Conservation (phyloP, 2,329 filamentous ascomycete genomes). For the Tolypocladium amazonense region DNA sequence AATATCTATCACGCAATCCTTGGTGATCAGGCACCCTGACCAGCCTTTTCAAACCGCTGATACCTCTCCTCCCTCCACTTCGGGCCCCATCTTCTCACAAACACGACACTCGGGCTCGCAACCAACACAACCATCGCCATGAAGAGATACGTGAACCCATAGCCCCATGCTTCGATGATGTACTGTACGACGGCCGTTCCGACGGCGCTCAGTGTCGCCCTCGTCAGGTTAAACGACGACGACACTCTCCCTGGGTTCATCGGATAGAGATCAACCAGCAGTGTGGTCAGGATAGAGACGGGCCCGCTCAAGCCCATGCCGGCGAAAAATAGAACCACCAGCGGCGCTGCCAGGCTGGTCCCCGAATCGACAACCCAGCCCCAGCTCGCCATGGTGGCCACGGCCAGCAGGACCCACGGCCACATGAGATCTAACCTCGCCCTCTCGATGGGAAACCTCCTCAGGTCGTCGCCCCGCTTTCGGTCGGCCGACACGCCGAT, state of each 20-base stretch:
- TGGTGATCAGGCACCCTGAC: not conserved
- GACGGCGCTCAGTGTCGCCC: slow-evolving; percentile 27
- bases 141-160: slow-evolving; percentile 26
- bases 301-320: slow-evolving; percentile 26
- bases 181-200: slow-evolving; percentile 28
- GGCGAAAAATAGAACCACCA: slow-evolving; percentile 27
- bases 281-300: slow-evolving; percentile 27
- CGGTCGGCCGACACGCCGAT: slow-evolving; percentile 36
- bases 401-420: slow-evolving; percentile 30
- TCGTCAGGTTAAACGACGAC: slow-evolving; percentile 29
- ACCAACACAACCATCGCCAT: slow-evolving; percentile 17
- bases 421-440: slow-evolving; percentile 24
- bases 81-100: slow-evolving; percentile 20
- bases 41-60: slow-evolving; percentile 6
- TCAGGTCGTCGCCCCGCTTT: slow-evolving; percentile 27
- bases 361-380: slow-evolving; percentile 30
- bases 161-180: slow-evolving; percentile 29
- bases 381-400: slow-evolving; percentile 28
- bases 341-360: slow-evolving; percentile 26
- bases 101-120: slow-evolving; percentile 13
- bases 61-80: slow-evolving; percentile 21
- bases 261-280: slow-evolving; percentile 33
- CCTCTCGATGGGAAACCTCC: slow-evolving; percentile 24
- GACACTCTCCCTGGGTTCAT: slow-evolving; percentile 27
- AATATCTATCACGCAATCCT: not conserved